Conservation (phyloP, 345 rosid genomes). For the Barbarea vulgaris region DNA sequence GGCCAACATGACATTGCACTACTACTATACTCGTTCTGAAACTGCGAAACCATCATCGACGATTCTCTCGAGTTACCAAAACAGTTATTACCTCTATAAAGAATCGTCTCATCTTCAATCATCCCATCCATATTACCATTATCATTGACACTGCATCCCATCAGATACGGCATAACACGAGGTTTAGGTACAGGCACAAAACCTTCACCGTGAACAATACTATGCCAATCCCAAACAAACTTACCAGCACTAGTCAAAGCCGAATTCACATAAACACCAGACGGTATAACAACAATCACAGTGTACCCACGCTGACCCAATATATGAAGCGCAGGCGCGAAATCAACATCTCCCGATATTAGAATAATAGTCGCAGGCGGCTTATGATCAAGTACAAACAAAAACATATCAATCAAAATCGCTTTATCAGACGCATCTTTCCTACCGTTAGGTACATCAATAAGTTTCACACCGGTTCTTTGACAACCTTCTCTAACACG, state of each 20-base stretch:
- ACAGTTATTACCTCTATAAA: slow-evolving; percentile 69
- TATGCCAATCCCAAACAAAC: slow-evolving; percentile 98
- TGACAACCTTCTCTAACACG: slow-evolving; percentile 97
- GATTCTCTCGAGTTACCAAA: slow-evolving; percentile 57
- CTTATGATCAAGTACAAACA: slow-evolving; percentile 87
- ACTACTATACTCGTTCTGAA: slow-evolving; percentile 43
- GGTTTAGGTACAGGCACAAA: slow-evolving; percentile 59
- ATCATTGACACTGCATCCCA: slow-evolving; percentile 56
- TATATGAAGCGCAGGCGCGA: slow-evolving; percentile 92
- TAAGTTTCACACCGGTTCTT: slow-evolving; percentile 90
- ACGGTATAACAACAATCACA: slow-evolving; percentile 85
- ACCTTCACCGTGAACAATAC: slow-evolving; percentile 96
- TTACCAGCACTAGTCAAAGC: slow-evolving; percentile 89
- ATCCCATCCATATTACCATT: slow-evolving; percentile 43
- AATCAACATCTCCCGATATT: slow-evolving; percentile 97
- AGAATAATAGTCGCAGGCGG: slow-evolving; percentile 88
- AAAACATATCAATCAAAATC: slow-evolving; percentile 92
- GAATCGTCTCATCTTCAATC: slow-evolving; percentile 77
- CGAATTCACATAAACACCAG: slow-evolving; percentile 78
- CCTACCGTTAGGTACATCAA: slow-evolving; percentile 95
- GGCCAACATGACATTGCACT: slow-evolving; percentile 50
- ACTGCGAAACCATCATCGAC: slow-evolving; percentile 54
- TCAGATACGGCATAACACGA: slow-evolving; percentile 53
- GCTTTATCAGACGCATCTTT: slow-evolving; percentile 99
- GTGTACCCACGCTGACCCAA: slow-evolving; percentile 93